Evolutionary conservation across 768 basidiomycete genomes (phyloP).

Genomic region (Neoboletus magnificus): DNA sequence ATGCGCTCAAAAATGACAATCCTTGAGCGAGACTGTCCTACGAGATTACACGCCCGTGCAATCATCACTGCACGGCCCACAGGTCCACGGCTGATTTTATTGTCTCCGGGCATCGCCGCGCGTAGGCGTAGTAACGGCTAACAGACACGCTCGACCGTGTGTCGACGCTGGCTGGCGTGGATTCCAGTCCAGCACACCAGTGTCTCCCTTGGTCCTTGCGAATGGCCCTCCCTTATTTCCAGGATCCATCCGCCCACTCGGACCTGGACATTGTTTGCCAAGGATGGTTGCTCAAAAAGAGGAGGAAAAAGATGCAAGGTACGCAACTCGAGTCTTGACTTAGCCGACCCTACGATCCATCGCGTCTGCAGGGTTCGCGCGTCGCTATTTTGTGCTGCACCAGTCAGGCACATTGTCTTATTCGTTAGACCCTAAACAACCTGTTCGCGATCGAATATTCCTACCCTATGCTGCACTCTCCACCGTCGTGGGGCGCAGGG

Average conservation of each 20-base stretch:
- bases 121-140: not conserved
- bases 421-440: constrained; percentile 67
- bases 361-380: constrained; percentile 64
- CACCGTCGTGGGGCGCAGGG: constrained; percentile 65
- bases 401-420: constrained; percentile 71
- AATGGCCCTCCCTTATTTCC: constrained; percentile 17
- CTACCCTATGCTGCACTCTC: constrained; percentile 74
- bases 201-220: not conserved
- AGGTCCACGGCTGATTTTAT: not conserved
- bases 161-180: not conserved
- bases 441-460: constrained; percentile 65
- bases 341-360: not conserved
- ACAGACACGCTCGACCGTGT: not conserved
- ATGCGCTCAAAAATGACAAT: constrained; percentile 2
- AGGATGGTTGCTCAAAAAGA: constrained; percentile 86
- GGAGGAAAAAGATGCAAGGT: constrained; percentile 89
- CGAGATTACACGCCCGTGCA: constrained; percentile 1
- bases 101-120: constrained; percentile 12
- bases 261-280: constrained; percentile 43
- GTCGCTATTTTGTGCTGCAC: constrained; percentile 73
- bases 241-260: constrained; percentile 1
- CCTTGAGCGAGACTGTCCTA: not conserved
- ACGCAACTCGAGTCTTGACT: constrained; percentile 6
- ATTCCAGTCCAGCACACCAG: not conserved
- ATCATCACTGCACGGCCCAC: not conserved